Conservation (phyloP, 768 basidiomycete species). For the Mrakia blollopis region DNA sequence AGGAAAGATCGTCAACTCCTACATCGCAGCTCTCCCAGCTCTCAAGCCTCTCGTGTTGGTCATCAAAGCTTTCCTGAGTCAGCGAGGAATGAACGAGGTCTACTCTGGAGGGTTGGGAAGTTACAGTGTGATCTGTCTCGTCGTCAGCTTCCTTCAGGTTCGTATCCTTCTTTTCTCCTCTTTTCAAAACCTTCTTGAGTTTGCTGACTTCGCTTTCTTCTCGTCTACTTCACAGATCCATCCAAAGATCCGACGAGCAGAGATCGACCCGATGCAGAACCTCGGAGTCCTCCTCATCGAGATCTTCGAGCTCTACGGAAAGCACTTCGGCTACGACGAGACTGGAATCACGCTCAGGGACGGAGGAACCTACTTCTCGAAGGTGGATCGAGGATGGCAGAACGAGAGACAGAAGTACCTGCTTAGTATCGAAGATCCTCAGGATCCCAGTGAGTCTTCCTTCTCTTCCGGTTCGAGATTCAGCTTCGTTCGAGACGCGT, state of each 20-base stretch:
- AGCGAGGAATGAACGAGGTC: conserved; percentile 96
- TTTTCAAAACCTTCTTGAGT: background rate
- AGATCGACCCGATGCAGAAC: conserved; percentile 81
- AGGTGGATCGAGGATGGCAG: conserved; percentile 72
- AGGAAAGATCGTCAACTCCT: conserved; percentile 72
- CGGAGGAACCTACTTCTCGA: conserved; percentile 84
- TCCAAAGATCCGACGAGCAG: conserved; percentile 80
- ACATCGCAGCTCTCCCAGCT: conserved; percentile 69
- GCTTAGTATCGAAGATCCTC: conserved; percentile 89
- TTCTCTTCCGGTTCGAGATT: background rate
- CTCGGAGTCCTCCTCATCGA: conserved; percentile 92
- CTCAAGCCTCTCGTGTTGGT: conserved; percentile 78
- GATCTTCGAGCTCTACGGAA: conserved; percentile 93
- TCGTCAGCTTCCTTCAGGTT: conserved; percentile 87
- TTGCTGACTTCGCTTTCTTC: background rate
- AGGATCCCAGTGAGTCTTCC: conserved; percentile 65
- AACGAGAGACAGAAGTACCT: conserved; percentile 51
- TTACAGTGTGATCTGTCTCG: conserved; percentile 89
- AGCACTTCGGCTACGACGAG: conserved; percentile 83
- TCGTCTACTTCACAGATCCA: conserved; percentile 60
- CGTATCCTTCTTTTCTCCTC: conserved; percentile 26
- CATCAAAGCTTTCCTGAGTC: conserved; percentile 82
- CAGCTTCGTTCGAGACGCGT: background rate
- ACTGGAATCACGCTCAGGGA: conserved; percentile 76
- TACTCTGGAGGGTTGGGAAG: conserved; percentile 90